Base-by-base conservation (phyloP, 805 yeast species). In the Wickerhamiella kazuoi region DNA sequence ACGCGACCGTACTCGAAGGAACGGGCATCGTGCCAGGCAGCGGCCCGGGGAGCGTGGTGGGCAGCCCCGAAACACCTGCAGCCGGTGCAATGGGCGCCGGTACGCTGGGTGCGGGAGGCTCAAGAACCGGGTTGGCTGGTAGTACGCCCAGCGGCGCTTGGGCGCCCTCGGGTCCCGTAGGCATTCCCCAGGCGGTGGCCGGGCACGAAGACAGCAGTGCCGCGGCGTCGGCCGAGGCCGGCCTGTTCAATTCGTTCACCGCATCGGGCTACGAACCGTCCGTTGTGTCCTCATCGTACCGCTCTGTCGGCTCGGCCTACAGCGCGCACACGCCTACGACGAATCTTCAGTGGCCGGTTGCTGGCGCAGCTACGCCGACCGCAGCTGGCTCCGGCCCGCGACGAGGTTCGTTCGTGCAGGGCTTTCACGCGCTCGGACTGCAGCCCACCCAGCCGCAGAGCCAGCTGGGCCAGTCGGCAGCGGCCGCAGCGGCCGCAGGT, bases 181-280 rank as follows among this genome's bases (percentile, higher is more conserved):
- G 38, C 18, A 38, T 38, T 16, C 40, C 38, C 11, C 36, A 16
- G 40, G 18, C 37, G 28, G 16, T 28, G 24, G 18, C 41, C 39
- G 15, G n/a, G n/a, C n/a, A n/a, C n/a, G n/a, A n/a, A n/a, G n/a
- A n/a, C n/a, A n/a, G n/a, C n/a, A n/a, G n/a, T n/a, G n/a, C n/a
- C n/a, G 14, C 42, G 21, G 34, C 40, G 28, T 45, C 44, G 14
- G 49, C 49, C 15, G 46, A 54, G 20, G 38, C 53, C 18, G 50
- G 42, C 31, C 51, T 52, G 42, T 48, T 52, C 15, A 17, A 21
- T 29, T 48, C 54, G 17, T 42, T 53, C 19, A 43, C 56, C 5
- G 37, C 48, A 11, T 50, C 57, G n/a, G 46, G 55, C 8, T 52
- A 47, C 37, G 55, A 50, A 40, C 58, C 58, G 19, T 42, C 50